Base-by-base conservation (phyloP, 2,329 filamentous ascomycete species). In the Colletotrichum salicis region DNA sequence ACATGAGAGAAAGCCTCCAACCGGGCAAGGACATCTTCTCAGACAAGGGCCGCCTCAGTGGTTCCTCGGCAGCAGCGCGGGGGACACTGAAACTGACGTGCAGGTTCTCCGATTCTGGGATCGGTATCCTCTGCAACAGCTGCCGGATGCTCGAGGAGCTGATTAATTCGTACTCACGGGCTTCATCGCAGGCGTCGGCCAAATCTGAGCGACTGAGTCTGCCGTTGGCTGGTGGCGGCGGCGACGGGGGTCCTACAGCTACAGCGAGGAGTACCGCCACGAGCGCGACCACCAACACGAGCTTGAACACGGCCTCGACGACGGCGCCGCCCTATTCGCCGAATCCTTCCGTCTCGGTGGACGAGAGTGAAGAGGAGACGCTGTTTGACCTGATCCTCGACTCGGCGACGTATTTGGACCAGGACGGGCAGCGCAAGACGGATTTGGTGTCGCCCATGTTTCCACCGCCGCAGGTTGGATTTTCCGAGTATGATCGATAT, bases 91-190 rank as follows among this genome's bases (percentile, higher is more conserved):
- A 70, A 12, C 55, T 48, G 33, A 61, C 59, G 3, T 72, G 59
- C 13, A 54, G 70, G 35, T 72, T 72, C n/a, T 72, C 70, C 27
- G 70, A 72, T 29, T 72, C 70, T 33, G 70, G 70, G 33, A 72
- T 72, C 1, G 70, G 70, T 6, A 72, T 72, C 19, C 59, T 72
- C 31, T 72, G 70, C 11, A 19, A 56, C 2, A 72, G 67, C 4
- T 72, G 70, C 37, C 48, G 70, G 22, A 72, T 72, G 70, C 59
- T 72, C 11, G 70, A 72, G 27, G 65, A 72, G 55, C 60, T 72
- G 1, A 72, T 72, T 6, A 72, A 69, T 35, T 72, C 70, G 29
- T 72, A 72, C 48, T 72, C 70, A 48, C 22, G 70, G 48, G 48
- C 65, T 22, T 72, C 65, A 27, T 60, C 60, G 29, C 70, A 59